These are phyloP conservation scores for Ashbya aceris DNA, from an alignment of 1,139 yeast species.

Conservation along the genomic window DNA sequence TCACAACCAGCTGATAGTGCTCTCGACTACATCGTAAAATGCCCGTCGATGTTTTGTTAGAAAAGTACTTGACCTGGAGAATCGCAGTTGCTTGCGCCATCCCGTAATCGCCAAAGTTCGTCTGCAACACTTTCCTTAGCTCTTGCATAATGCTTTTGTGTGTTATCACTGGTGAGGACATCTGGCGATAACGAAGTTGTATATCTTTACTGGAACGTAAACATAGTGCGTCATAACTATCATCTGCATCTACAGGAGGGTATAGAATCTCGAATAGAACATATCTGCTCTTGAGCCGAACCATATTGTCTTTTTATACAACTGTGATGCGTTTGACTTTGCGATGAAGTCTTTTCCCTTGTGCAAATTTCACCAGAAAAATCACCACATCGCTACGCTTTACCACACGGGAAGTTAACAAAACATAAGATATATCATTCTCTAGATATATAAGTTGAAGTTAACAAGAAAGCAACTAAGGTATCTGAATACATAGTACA, in stretches of 20 bases:
- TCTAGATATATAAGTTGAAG: not conserved
- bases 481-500: not conserved
- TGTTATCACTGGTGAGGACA: slow-evolving; percentile 40
- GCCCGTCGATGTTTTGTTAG: slow-evolving; percentile 75
- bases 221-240: slow-evolving; percentile 7
- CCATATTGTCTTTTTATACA: slow-evolving; percentile 41
- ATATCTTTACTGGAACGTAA: slow-evolving; percentile 28
- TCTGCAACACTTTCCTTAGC: slow-evolving; percentile 45
- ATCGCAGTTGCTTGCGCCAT: slow-evolving; percentile 55
- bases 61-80: slow-evolving; percentile 68
- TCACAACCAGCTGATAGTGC: slow-evolving; percentile 52
- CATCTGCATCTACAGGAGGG: slow-evolving; percentile 33
- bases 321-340: too few relatives aligned
- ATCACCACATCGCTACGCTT: too few relatives aligned
- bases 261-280: slow-evolving; percentile 68
- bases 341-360: too few relatives aligned
- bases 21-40: slow-evolving; percentile 70
- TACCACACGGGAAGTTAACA: not conserved
- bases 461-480: not conserved
- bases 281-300: slow-evolving; percentile 77
- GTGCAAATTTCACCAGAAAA: too few relatives aligned
- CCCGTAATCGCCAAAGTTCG: slow-evolving; percentile 72
- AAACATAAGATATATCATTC: not conserved
- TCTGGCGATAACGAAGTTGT: slow-evolving; percentile 39
- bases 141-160: slow-evolving; percentile 42